These are phyloP conservation scores for Cercospora sesami DNA, from an alignment of 2,329 filamentous ascomycete species.

Conservation along the genomic window DNA sequence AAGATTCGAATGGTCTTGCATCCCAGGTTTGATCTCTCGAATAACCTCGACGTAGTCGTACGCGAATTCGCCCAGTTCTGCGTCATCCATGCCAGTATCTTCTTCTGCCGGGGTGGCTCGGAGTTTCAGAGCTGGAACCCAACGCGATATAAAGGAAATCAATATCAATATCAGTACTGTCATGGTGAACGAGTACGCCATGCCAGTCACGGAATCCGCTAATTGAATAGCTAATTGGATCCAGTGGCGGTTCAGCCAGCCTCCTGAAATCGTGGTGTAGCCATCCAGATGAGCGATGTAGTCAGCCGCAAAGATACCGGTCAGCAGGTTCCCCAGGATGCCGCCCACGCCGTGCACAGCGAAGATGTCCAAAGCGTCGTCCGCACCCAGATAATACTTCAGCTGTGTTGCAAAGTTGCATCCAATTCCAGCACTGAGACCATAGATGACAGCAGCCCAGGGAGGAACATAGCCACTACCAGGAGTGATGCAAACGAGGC, in stretches of 20 bases:
- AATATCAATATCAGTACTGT: slow-evolving; percentile 70
- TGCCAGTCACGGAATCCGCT: slow-evolving; percentile 75
- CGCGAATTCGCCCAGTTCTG: slow-evolving; percentile 91
- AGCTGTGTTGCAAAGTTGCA: slow-evolving; percentile 91
- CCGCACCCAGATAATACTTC: slow-evolving; percentile 77
- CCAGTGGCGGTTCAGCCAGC: slow-evolving; percentile 83
- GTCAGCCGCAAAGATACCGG: slow-evolving; percentile 79
- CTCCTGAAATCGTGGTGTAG: slow-evolving; percentile 64
- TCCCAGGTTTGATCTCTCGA: slow-evolving; percentile 58
- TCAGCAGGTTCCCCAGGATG: slow-evolving; percentile 74
- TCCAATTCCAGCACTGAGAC: slow-evolving; percentile 70
- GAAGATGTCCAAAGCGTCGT: slow-evolving; percentile 87
- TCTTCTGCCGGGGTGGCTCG: slow-evolving; percentile 76
- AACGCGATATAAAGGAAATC: slow-evolving; percentile 68
- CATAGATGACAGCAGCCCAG: slow-evolving; percentile 80
- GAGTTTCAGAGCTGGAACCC: slow-evolving; percentile 73
- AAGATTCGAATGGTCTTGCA: slow-evolving; percentile 13
- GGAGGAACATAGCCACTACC: slow-evolving; percentile 82
- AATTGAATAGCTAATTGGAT: slow-evolving; percentile 81
- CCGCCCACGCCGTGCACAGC: slow-evolving; percentile 79
- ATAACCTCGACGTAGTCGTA: slow-evolving; percentile 90
- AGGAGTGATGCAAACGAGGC: slow-evolving; percentile 83
- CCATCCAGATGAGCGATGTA: slow-evolving; percentile 83
- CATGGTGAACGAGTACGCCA: slow-evolving; percentile 73
- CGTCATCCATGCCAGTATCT: slow-evolving; percentile 79